Base-by-base conservation (phyloP, 2,329 filamentous ascomycete species). In the Alternaria viburni region DNA sequence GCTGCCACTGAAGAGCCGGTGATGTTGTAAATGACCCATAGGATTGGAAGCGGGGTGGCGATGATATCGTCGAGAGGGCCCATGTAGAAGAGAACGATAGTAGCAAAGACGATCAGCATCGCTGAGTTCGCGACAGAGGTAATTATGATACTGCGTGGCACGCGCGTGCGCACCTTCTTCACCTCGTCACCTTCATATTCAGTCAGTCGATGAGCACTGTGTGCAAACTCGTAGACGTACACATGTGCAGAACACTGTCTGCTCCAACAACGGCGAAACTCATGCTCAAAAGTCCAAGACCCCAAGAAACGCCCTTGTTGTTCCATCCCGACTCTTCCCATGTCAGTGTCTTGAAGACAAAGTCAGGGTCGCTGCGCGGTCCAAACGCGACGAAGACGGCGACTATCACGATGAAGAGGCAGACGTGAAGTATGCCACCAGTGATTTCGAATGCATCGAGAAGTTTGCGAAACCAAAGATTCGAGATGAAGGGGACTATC, bases 351-450 rank as follows among this genome's bases (percentile, higher is more conserved):
- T 81, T 79, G 65, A 86, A 85, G 0, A 85, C 84, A 6, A 80
- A 80, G 15, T 77, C 62, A 0, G 81, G 71, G 8, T 74, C 72
- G 26, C 75, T 78, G 23, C 78, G 77, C 1, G 81, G 78, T 3
- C 81, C 80, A 67, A 82, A 75, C 2, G 81, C 79, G 64, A 79
- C 79, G 4, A 86, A 73, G 3, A 82, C 76, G 11, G 84, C 80
- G 17, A 86, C 73, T 56, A 85, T 80, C 5, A 80, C 83, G 59
- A 86, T 81, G 65, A 86, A 83, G 6, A 84, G 83, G 17, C 81
- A 68, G 23, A 86, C 74, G 61, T 86, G 85, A 6, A 86, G 59
- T 17, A 84, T 74, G 4, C 84, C 76, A 23, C 84, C 77, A 11
- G 81, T 69, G 5, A 81, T 80, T 68, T 87, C 85, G 51, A 85